Evolutionary conservation across 192 early-diverging fungal species (phyloP).

Genomic region (Spinellus fusiger): DNA sequence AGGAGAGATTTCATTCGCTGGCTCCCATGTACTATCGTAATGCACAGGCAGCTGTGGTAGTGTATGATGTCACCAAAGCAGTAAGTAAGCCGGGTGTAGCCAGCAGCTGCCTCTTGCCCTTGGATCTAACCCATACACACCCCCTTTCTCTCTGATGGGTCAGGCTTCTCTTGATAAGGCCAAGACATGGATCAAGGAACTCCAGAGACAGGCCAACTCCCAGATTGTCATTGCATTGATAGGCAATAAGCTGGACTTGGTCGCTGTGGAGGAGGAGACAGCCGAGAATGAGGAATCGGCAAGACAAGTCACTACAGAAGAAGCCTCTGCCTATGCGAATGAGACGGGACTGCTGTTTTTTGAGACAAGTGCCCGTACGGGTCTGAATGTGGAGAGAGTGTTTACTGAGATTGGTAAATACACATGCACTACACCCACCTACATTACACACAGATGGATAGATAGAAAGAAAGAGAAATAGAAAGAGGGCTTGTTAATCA

Average conservation of each 20-base stretch:
- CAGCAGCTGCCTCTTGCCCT: neutral
- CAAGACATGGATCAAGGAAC: slow-evolving; percentile 92
- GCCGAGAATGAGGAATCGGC: slow-evolving; percentile 14
- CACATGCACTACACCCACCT: neutral
- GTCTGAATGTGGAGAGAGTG: slow-evolving; percentile 78
- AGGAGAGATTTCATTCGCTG: slow-evolving; percentile 92
- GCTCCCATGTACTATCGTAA: slow-evolving; percentile 94
- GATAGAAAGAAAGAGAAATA: neutral
- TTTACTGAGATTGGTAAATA: slow-evolving; percentile 75
- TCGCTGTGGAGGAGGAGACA: slow-evolving; percentile 23
- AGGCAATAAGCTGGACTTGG: slow-evolving; percentile 93
- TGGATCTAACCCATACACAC: neutral
- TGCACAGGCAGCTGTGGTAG: slow-evolving; percentile 92
- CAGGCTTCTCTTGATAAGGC: slow-evolving; percentile 85
- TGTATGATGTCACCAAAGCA: slow-evolving; percentile 87
- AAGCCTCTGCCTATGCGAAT: slow-evolving; percentile 35
- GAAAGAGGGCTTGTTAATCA: neutral
- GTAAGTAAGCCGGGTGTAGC: slow-evolving; percentile 30
- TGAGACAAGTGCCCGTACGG: slow-evolving; percentile 87
- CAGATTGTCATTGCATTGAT: slow-evolving; percentile 95
- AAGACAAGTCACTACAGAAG: slow-evolving; percentile 34
- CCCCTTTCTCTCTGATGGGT: neutral
- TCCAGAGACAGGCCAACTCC: slow-evolving; percentile 93
- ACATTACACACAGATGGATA: neutral
- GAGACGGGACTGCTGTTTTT: slow-evolving; percentile 78